Evolutionary conservation across 306 rosid genomes (phyloP).

Genomic region (Glycine tomentella): DNA sequence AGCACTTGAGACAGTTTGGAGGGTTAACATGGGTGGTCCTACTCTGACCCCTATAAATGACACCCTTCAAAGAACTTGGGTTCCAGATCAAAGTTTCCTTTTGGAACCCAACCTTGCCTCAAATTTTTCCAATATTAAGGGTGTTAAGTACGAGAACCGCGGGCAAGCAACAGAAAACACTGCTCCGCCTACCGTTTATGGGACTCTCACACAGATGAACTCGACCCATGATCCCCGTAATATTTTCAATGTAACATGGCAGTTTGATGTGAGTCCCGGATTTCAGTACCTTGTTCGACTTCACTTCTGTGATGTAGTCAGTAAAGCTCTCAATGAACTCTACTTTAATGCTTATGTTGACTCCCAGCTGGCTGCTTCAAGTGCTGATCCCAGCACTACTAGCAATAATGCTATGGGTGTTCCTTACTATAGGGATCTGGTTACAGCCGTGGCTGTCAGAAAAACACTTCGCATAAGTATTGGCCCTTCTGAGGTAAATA

Average conservation of each 20-base stretch:
- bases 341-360: slow-evolving; percentile 77
- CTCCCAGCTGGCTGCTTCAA: slow-evolving; percentile 50
- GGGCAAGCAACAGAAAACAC: slow-evolving; percentile 56
- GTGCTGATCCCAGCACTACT: slow-evolving; percentile 56
- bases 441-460: slow-evolving; percentile 50
- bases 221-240: slow-evolving; percentile 47
- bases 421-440: slow-evolving; percentile 64
- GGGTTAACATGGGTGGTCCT: slow-evolving; percentile 97
- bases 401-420: slow-evolving; percentile 50
- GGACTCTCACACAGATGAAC: slow-evolving; percentile 70
- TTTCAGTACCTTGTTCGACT: slow-evolving; percentile 81
- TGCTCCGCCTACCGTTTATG: slow-evolving; percentile 80
- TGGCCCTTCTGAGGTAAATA: slow-evolving; percentile 58
- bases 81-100: slow-evolving; percentile 63
- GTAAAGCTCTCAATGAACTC: slow-evolving; percentile 60
- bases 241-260: slow-evolving; percentile 82
- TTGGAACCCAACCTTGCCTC: slow-evolving; percentile 41
- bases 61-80: slow-evolving; percentile 80
- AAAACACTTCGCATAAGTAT: slow-evolving; percentile 61
- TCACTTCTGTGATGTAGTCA: slow-evolving; percentile 88
- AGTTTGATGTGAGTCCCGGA: slow-evolving; percentile 68
- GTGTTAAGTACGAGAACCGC: slow-evolving; percentile 52
- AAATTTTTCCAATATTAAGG: slow-evolving; percentile 52
- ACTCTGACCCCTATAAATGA: slow-evolving; percentile 58
- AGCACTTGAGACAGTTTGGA: slow-evolving; percentile 78